Base-by-base conservation (phyloP, 23 red algal genomes). In the Gracilaria domingensis region DNA sequence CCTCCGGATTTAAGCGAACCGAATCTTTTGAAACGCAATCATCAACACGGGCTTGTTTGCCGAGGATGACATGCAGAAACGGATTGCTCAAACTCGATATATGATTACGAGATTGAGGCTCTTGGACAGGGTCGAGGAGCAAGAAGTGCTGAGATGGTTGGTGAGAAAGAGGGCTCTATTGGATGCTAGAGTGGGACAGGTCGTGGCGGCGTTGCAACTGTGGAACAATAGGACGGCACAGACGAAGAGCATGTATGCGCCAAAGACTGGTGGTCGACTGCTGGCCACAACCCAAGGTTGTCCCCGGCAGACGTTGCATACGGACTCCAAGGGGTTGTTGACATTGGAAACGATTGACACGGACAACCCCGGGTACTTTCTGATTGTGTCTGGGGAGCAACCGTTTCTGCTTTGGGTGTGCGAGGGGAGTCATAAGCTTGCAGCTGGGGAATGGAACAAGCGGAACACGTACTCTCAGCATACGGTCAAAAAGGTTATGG, bases 101-200 rank as follows among this genome's bases (percentile, higher is more conserved):
- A 79, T 79, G 34, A 79, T 48, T 30, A 79, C 75, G 35, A 79
- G 42, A 48, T 30, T 45, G 36, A 38, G 75, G 42, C 36, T 79
- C 51, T 35, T 79, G 75, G 75, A 48, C 44, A 47, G 28, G 26
- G 75, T 51, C 36, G 75, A 79, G 75, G 42, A 30, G 75, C 26
- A 79, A 30, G 36, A 79, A 49, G 42, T 47, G 42, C 36, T 47
- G 34, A 30, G 36, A 48, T 48, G 28, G 33, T 30, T 48, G 34
- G 75, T 79, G 42, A 79, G 75, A 21, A 79, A 79, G 75, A 38
- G 75, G 75, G 75, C 75, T 47, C 75, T 79, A 62, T 62, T 80
- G 76, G 48, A 80, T 60, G 76, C 54, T 28, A 29, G 8, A 20
- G 21, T 80, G 47, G 76, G 76, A 25, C 76, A 80, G 25, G 48